A percentile compares a stretch with the other conserved stretches of the same genome.
phyloP scores from a whole-genome alignment of 2,329 filamentous ascomycete genomes.

The Neonectria sp. region DNA sequence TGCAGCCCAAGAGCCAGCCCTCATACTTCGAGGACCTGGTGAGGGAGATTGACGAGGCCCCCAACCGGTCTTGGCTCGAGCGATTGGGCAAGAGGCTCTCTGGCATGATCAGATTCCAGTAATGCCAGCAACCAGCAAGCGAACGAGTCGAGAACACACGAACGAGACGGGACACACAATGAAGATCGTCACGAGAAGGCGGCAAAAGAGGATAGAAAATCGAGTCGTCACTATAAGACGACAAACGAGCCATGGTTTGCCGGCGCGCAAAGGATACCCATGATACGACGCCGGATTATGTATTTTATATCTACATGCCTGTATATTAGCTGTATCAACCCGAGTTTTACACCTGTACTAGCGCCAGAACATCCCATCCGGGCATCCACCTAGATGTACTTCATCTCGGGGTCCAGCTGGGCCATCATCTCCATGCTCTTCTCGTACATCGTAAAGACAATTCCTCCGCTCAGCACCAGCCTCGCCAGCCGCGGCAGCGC shows the following conservation, averaged over 20 bases:
- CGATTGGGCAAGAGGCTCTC: slow-evolving; percentile 68
- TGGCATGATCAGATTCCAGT: slow-evolving; percentile 73
- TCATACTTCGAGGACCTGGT: slow-evolving; percentile 75
- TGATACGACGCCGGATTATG: slow-evolving; percentile 33
- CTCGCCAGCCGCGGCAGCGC: slow-evolving; percentile 88
- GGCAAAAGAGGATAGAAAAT: slow-evolving; percentile 1
- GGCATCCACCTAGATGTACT: slow-evolving; percentile 75
- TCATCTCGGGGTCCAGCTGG: slow-evolving; percentile 83
- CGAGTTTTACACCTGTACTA: slow-evolving; percentile 31
- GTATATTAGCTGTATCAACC: slow-evolving; percentile 47
- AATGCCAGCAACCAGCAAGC: slow-evolving; percentile 35
- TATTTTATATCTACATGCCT: slow-evolving; percentile 43
- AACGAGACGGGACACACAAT: not conserved
- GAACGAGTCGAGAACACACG: not conserved
- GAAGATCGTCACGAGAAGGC: not conserved
- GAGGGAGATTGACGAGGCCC: slow-evolving; percentile 74
- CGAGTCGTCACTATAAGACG: slow-evolving; percentile 3
- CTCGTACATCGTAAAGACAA: slow-evolving; percentile 99
- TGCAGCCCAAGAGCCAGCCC: slow-evolving; percentile 74
- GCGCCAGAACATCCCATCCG: slow-evolving; percentile 10
- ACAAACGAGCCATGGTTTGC: slow-evolving; percentile 29
- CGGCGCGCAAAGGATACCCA: slow-evolving; percentile 38
- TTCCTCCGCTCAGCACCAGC: slow-evolving; percentile 91
- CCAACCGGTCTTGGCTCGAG: slow-evolving; percentile 68
- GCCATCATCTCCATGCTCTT: slow-evolving; percentile 94